Conservation (phyloP, 768 basidiomycete species). For the Amanita rubescens region DNA sequence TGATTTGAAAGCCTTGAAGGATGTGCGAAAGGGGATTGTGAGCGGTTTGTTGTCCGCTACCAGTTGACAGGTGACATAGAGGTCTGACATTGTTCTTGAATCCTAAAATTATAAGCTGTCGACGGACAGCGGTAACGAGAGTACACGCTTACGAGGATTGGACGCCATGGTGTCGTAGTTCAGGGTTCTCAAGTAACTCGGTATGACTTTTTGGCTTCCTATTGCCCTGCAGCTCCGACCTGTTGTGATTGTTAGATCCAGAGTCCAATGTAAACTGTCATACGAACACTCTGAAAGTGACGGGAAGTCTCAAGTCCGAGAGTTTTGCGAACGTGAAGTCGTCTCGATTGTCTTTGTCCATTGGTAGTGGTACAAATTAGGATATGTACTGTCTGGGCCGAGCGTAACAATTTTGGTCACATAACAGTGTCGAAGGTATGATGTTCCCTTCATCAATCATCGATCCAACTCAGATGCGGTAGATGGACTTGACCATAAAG, state of each 20-base stretch:
- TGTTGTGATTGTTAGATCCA: slow-evolving; percentile 19
- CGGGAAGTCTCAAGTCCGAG: slow-evolving; percentile 79
- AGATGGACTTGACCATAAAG: no score
- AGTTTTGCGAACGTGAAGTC: slow-evolving; percentile 92
- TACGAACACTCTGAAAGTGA: slow-evolving; percentile 77
- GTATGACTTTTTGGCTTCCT: slow-evolving; percentile 66
- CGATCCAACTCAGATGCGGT: no score
- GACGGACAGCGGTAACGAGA: slow-evolving; percentile 5
- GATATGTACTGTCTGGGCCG: no score
- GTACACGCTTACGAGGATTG: slow-evolving; percentile 58
- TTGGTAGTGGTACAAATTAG: neutral
- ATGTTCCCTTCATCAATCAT: no score
- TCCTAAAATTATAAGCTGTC: slow-evolving; percentile 21
- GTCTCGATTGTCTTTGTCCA: slow-evolving; percentile 61
- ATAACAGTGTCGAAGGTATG: no score
- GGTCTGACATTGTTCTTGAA: slow-evolving; percentile 78
- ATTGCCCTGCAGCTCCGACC: slow-evolving; percentile 81
- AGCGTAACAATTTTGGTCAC: no score
- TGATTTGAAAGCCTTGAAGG: slow-evolving; percentile 88
- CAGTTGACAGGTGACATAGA: slow-evolving; percentile 90
- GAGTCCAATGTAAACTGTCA: neutral
- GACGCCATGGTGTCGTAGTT: slow-evolving; percentile 75
- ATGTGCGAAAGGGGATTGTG: slow-evolving; percentile 86
- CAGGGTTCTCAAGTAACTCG: slow-evolving; percentile 77
- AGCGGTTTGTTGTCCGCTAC: slow-evolving; percentile 90